A percentile compares a stretch with the other conserved stretches of the same genome.
These are phyloP conservation scores for Albugo laibachii DNA, from an alignment of 352 stramenopile genomes.

Conservation along the genomic window DNA sequence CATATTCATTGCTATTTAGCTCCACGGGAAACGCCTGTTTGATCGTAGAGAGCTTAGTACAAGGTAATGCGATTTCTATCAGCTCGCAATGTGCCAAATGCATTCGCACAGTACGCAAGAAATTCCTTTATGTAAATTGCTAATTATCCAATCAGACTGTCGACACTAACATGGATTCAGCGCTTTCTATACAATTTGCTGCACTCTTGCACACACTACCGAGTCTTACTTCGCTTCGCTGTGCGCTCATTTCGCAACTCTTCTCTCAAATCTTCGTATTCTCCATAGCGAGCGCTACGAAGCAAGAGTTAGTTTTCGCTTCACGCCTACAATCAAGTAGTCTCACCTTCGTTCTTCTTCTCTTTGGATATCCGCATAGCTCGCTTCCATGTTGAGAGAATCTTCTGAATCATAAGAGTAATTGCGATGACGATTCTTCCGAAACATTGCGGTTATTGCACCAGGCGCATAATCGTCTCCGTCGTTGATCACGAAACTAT, in stretches of 20 bases:
- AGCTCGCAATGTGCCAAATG: no score
- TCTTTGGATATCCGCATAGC: slow-evolving; percentile 68
- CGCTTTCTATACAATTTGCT: no score
- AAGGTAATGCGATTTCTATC: no score
- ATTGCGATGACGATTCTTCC: slow-evolving; percentile 22
- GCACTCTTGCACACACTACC: no score
- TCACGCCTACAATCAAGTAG: neutral
- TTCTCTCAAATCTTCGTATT: slow-evolving; percentile 70
- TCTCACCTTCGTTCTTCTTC: slow-evolving; percentile 65
- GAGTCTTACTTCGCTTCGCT: no score
- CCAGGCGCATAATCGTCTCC: slow-evolving; percentile 56
- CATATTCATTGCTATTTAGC: no score
- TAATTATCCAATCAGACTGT: no score
- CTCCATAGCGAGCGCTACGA: slow-evolving; percentile 38
- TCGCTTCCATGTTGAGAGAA: slow-evolving; percentile 74
- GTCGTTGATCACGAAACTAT: slow-evolving; percentile 72
- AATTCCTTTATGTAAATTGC: no score
- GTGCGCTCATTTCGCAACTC: slow-evolving; percentile 52
- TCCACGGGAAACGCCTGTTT: no score
- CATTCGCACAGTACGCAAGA: no score
- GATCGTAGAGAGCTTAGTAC: no score
- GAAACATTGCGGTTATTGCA: slow-evolving; percentile 58
- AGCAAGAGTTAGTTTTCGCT: neutral
- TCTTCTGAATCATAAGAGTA: slow-evolving; percentile 61
- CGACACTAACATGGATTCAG: no score